Base-by-base conservation (phyloP, 2,329 filamentous ascomycete species). In the Cercospora sp. region DNA sequence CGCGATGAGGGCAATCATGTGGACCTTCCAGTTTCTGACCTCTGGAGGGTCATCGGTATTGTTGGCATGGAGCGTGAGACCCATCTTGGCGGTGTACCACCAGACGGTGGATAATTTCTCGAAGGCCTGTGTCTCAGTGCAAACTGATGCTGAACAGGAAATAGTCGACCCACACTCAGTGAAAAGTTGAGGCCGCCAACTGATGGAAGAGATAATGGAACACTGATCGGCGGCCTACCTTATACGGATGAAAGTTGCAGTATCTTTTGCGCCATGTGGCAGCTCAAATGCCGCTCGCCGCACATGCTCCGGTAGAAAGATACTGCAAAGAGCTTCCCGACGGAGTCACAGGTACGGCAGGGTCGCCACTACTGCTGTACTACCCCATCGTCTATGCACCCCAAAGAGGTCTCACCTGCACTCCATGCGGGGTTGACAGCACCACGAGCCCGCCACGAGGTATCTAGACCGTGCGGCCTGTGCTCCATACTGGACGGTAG, bases 11-110 rank as follows among this genome's bases (percentile, higher is more conserved):
- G 88, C 88, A 72, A 90, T 82, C 65, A 84, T 83, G 71, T 89
- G 86, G 36, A 89, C 87, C 66, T 88, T 85, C 88, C 89, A 91
- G 76, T 88, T 88, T 79, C 90, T 90, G 67, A 91, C 87, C 76
- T 89, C 85, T 16, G 84, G 82, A 26, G 89, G 89, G 75, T 91
- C 71, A 66, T 70, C 64, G 40, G 51, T 70, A 26, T 63, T 64
- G 63, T 60, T 65, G 42, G 69, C 69, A 51, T 70, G 69, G 31
- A 71, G 64, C 12, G 57, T 65, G 64, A 69, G 55, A 28, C 69
- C 69, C 67, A 69, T 69, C 53, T 20, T 60, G 55, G 13, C 28
- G 18, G 59, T 36, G 13, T 13, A 40, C 30, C 33, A 26, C 31
- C 48, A 18, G 40, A 51, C 28, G 33, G 18, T n/a, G 60, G 60